Base-by-base conservation (phyloP, 768 basidiomycete genomes). In the Lentinus brumalis region DNA sequence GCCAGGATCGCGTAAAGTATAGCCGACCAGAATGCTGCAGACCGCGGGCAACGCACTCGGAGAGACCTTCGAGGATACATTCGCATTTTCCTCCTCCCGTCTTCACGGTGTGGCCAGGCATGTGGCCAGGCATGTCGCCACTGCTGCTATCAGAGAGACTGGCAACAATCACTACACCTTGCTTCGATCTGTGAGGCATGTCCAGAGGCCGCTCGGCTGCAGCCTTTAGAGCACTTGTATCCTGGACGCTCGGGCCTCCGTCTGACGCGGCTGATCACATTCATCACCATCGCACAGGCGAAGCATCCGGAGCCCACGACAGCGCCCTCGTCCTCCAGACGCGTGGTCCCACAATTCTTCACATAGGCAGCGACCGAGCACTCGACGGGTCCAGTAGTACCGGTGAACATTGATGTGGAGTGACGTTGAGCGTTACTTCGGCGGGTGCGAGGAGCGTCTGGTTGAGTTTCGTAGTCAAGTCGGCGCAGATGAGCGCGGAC, bases 351-450 rank as follows among this genome's bases (percentile, higher is more conserved):
- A 64, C 83, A 85, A 3, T 78, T 79, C 39, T 65, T 61, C 15
- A 82, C 78, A 62, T 85, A 81, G 39, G 65, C 71, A 6, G 74
- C 74, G 7, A 62, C 61, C 15, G 70, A 63, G 60, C 72, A 67
- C 5, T 68, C 59, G n/a, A 68, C 42, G 30, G 82, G 70, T 18
- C 82, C 72, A 31, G 81, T 79, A 83, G 71, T 1, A 84, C 74
- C 63, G 8, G 61, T 45, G 54, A 51, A 53, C 3, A 44, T 56
- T 8, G 66, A 61, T 16, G 59, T 29, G 0, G 80, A 77, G 66
- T 77, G 65, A 85, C 82, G 67, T 83, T 83, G 59, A 85, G 60
- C 45, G 73, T 74, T 55, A 77, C 71, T 29, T 75, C 76, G 0
- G 69, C 21, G 0, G 82, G 83, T 16, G 58, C 50, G 64, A 71